Base-by-base conservation (phyloP, 148 eudicot genomes). In the Arbutus unedo region DNA sequence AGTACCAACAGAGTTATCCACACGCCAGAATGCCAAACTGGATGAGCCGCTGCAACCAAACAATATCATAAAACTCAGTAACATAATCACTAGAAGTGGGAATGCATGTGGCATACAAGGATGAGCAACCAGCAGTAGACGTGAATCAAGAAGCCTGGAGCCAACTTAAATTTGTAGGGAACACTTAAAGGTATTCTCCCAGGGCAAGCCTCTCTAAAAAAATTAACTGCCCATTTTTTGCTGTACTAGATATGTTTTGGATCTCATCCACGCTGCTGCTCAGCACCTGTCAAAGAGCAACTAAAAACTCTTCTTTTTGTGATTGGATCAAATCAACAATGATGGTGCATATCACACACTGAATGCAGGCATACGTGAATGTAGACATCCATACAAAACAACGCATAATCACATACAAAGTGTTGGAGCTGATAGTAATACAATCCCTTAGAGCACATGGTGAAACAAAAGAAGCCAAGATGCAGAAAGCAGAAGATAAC, bases 391-490 rank as follows among this genome's bases (percentile, higher is more conserved):
- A 49, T 0, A 49, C 21, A 53, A 45, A 60, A 21, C 66, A 85
- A 85, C 53, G 31, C n/a, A 71, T 45, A 19, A 67, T 25, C 15
- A 82, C 98, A 62, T 94, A 96, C 99, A 78, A 82, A 81, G 86
- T 70, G 79, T 54, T 77, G 14, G 85, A 85, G 86, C 87, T 85
- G 83, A 94, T 85, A 77, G 84, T 76, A 72, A 96, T 86, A 81
- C 96, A 94, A 86, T 96, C 99, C 87, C 97, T 88, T 80, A 90
- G 83, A 21, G 92, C 88, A 89, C 97, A 94, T 60, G 94, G 90
- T 76, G 98, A 90, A 87, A 91, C 96, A 78, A 94, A 87, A 79
- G 98, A 89, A 59, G 97, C 91, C 79, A 87, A 84, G 76, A 94
- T 87, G 86, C 99, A 96, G 85, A 89, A 92, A 10, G 91, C 87